Percentiles rank a stretch among this genome's conserved stretches.
phyloP scores from a whole-genome alignment of 2,329 filamentous ascomycete species.

The Dichotomopilus funicola region DNA sequence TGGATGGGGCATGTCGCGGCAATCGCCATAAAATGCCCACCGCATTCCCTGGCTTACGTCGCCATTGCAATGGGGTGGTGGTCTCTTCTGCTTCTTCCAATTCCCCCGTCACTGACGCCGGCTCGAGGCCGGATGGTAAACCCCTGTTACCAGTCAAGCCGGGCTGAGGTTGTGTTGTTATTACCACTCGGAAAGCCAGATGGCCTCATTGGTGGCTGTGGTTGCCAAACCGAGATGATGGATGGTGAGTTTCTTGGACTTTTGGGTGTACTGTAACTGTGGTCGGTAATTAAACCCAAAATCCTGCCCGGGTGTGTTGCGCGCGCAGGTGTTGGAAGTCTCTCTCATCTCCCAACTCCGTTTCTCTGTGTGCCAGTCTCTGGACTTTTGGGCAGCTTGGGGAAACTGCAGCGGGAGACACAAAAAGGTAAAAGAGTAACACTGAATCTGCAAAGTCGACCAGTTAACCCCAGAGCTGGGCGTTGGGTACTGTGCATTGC shows the following conservation, averaged over 20 bases:
- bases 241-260: neutral
- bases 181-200: neutral
- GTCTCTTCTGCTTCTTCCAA: neutral
- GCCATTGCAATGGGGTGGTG: neutral
- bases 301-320: too few relatives aligned
- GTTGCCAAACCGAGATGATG: neutral
- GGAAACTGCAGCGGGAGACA: too few relatives aligned
- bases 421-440: too few relatives aligned
- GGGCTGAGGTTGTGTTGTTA: neutral
- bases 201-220: neutral
- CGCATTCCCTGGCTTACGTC: neutral
- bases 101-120: neutral
- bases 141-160: too few relatives aligned
- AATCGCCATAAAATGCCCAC: slow-evolving; percentile 11
- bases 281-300: neutral
- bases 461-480: too few relatives aligned
- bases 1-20: neutral
- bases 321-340: too few relatives aligned
- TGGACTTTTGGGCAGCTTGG: too few relatives aligned
- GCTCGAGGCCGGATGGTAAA: neutral
- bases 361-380: too few relatives aligned
- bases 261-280: neutral
- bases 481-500: too few relatives aligned
- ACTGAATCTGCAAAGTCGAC: too few relatives aligned
- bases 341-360: too few relatives aligned